Base-by-base conservation (phyloP, 2,329 filamentous ascomycete species). In the Aspergillus calidoustus region DNA sequence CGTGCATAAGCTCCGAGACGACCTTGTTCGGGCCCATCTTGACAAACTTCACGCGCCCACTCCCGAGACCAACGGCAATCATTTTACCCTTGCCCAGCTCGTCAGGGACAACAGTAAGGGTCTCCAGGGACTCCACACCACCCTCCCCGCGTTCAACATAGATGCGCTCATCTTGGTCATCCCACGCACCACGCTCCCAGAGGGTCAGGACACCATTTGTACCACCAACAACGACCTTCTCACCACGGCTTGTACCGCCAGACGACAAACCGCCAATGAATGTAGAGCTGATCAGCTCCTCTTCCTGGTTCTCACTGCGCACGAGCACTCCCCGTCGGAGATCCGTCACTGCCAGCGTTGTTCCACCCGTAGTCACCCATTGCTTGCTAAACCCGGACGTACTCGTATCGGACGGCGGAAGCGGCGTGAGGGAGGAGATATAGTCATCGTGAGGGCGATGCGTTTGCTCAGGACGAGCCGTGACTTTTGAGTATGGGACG, bases 131-230 rank as follows among this genome's bases (percentile, higher is more conserved):
- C 75, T 96, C 93, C 49, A 87, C 91, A 8, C 87, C 89, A 19
- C 83, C 85, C 9, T 82, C 79, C 23, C 79, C 80, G 30, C 80
- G 77, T 67, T 92, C 89, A 8, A 97, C 87, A 53, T 91, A 87
- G 70, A 97, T 91, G 56, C 93, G 86, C 78, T 96, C 93, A 69
- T 96, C 91, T 75, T 97, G 92, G 75, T 98, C 94, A 72, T 96
- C 93, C 94, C 95, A 98, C 0, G 91, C 87, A 1, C 94, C 94
- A 68, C 90, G 90, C 76, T 99, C 94, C 93, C 95, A 99, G 7
- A 98, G 80, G 4, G 93, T 97, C 65, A 98, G 76, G 1, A 97
- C 87, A 3, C 95, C 95, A 47, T 87, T 89, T 19, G 87, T 89
- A 28, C 91, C 92, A 41, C 91, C 90, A 0, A 93, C 91, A 3